These are phyloP conservation scores for Dianthus caryophyllus DNA, from an alignment of 148 eudicot genomes.

Conservation along the genomic window DNA sequence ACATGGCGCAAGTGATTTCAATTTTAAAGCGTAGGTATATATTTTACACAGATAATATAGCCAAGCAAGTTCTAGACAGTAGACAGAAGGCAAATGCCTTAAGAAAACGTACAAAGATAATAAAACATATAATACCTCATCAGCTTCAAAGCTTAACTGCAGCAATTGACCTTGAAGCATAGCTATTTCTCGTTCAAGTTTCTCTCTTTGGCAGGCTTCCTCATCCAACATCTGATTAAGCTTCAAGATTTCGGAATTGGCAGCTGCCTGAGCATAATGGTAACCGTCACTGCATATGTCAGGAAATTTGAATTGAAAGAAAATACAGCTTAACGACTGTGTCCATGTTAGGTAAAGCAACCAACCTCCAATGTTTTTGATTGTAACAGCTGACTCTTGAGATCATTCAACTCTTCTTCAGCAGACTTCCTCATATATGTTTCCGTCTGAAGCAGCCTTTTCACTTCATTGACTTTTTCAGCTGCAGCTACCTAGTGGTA, in stretches of 20 bases:
- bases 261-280: slow-evolving; percentile 43
- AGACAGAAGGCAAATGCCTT: background rate
- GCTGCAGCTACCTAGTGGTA: slow-evolving; percentile 33
- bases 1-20: slow-evolving; percentile 20
- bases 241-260: slow-evolving; percentile 55
- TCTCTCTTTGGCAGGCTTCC: slow-evolving; percentile 56
- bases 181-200: slow-evolving; percentile 75
- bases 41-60: background rate
- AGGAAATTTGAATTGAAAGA: slow-evolving; percentile 15
- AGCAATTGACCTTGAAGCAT: slow-evolving; percentile 61
- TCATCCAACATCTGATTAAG: slow-evolving; percentile 66
- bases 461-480: slow-evolving; percentile 49
- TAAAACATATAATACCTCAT: slow-evolving; percentile 46
- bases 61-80: background rate
- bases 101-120: background rate
- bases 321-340: background rate
- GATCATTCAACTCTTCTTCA: slow-evolving; percentile 60
- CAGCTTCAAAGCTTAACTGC: slow-evolving; percentile 88
- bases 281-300: slow-evolving; percentile 10
- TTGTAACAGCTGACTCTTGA: slow-evolving; percentile 51
- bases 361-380: slow-evolving; percentile 67
- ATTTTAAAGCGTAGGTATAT: background rate
- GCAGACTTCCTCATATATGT: slow-evolving; percentile 47
- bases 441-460: slow-evolving; percentile 61
- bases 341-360: slow-evolving; percentile 8